Evolutionary conservation across 2,329 filamentous ascomycete genomes (phyloP).

Genomic region (Alternaria triticina): DNA sequence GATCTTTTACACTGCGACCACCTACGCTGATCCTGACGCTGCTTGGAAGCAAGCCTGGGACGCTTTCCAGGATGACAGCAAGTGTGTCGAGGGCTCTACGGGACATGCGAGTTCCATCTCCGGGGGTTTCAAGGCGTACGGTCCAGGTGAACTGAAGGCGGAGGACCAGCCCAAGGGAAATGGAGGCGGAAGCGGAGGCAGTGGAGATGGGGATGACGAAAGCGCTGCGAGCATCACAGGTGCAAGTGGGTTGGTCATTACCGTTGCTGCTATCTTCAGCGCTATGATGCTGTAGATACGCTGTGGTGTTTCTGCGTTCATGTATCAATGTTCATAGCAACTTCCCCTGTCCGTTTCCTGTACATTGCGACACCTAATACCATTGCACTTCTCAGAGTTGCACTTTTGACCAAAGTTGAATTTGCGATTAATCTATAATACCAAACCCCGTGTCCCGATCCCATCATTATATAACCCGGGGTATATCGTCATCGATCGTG

Average conservation of each 20-base stretch:
- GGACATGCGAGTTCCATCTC: slow-evolving; percentile 30
- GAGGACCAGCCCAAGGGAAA: slow-evolving; percentile 21
- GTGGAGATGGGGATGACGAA: not conserved
- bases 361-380: not conserved
- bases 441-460: not conserved
- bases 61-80: slow-evolving; percentile 23
- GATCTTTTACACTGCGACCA: slow-evolving; percentile 64
- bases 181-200: not conserved
- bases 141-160: slow-evolving; percentile 21
- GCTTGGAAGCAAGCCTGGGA: slow-evolving; percentile 56
- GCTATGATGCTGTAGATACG: slow-evolving; percentile 10
- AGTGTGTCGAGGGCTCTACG: slow-evolving; percentile 34
- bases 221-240: slow-evolving; percentile 1
- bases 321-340: not conserved
- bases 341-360: not conserved
- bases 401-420: not conserved
- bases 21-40: slow-evolving; percentile 55
- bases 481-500: not conserved
- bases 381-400: not conserved
- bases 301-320: not conserved
- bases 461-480: not conserved
- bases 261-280: slow-evolving; percentile 3
- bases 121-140: slow-evolving; percentile 35
- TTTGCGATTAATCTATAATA: not conserved
- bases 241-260: not conserved